phyloP scores from a whole-genome alignment of 768 basidiomycete species.

The Sporobolomyces phaffii region DNA sequence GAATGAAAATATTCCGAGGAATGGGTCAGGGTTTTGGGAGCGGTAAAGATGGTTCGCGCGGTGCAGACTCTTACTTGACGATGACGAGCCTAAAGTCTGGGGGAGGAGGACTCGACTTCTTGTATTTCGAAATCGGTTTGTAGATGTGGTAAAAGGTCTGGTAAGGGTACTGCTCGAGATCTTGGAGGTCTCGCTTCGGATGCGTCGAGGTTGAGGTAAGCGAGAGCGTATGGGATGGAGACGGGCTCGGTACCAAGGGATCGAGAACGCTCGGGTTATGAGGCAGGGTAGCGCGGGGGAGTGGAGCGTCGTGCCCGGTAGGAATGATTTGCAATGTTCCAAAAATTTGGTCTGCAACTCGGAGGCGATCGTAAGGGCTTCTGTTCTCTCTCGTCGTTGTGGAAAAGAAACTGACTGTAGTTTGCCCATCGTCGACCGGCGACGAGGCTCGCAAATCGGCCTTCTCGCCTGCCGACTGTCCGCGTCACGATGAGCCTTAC shows the following conservation, averaged over 20 bases:
- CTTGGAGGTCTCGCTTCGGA: constrained; percentile 27
- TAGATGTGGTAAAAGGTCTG: constrained; percentile 81
- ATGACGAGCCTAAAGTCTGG: constrained; percentile 85
- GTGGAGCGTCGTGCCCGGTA: constrained; percentile 56
- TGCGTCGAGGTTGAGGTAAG: background rate
- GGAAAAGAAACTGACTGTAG: constrained; percentile 25
- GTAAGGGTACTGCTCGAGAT: constrained; percentile 56
- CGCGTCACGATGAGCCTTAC: constrained; percentile 19
- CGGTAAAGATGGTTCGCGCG: background rate
- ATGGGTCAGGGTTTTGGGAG: constrained; percentile 47
- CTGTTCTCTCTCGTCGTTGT: too few relatives aligned
- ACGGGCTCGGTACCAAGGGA: constrained; percentile 28
- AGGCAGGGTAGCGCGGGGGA: constrained; percentile 41
- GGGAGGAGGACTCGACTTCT: constrained; percentile 64
- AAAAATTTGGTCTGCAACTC: constrained; percentile 61
- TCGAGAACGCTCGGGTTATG: constrained; percentile 41
- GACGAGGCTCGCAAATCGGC: constrained; percentile 12
- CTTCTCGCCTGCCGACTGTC: constrained; percentile 4
- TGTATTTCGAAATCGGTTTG: constrained; percentile 80
- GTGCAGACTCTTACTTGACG: constrained; percentile 59
- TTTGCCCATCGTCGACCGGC: constrained; percentile 30
- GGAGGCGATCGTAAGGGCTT: too few relatives aligned
- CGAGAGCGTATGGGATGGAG: constrained; percentile 6
- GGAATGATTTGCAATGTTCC: constrained; percentile 65
- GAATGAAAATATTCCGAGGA: background rate